Evolutionary conservation across 768 basidiomycete species (phyloP).

Genomic region (Boletus rufocinnamomeus): DNA sequence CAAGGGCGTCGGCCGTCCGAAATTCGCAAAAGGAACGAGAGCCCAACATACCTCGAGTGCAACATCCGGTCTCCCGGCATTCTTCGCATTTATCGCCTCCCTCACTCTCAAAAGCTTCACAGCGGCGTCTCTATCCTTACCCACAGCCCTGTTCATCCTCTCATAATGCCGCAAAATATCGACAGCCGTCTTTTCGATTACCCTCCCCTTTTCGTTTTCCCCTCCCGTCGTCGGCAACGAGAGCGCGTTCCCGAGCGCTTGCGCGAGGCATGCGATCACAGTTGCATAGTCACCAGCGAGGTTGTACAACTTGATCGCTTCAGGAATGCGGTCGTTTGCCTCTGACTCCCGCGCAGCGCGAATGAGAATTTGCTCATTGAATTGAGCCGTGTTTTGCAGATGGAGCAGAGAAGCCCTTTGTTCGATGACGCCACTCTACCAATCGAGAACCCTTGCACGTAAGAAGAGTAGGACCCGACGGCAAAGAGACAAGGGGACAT

Average conservation of each 20-base stretch:
- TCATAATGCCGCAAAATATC: constrained; percentile 83
- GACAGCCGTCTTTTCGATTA: constrained; percentile 70
- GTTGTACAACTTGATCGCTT: constrained; percentile 95
- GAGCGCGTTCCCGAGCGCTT: constrained; percentile 83
- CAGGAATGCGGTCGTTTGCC: constrained; percentile 79
- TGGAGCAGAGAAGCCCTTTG: constrained; percentile 77
- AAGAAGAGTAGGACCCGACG: not conserved
- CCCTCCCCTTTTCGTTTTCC: constrained; percentile 59
- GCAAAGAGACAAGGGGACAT: constrained; percentile 35
- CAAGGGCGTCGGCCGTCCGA: not conserved
- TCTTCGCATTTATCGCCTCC: constrained; percentile 78
- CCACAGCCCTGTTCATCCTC: constrained; percentile 69
- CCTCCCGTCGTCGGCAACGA: constrained; percentile 55
- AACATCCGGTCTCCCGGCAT: constrained; percentile 67
- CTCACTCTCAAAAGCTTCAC: constrained; percentile 76
- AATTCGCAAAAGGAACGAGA: not conserved
- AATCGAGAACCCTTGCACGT: not conserved
- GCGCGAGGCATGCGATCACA: constrained; percentile 85
- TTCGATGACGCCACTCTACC: constrained; percentile 84
- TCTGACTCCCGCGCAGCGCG: constrained; percentile 81
- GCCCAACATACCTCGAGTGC: constrained; percentile 71
- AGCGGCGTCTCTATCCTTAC: constrained; percentile 72
- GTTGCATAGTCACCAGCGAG: constrained; percentile 89
- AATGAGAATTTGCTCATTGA: constrained; percentile 80
- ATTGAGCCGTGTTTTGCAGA: constrained; percentile 63